Conservation (phyloP, 2,329 filamentous ascomycete species). For the Ceratocystis smalleyi region DNA sequence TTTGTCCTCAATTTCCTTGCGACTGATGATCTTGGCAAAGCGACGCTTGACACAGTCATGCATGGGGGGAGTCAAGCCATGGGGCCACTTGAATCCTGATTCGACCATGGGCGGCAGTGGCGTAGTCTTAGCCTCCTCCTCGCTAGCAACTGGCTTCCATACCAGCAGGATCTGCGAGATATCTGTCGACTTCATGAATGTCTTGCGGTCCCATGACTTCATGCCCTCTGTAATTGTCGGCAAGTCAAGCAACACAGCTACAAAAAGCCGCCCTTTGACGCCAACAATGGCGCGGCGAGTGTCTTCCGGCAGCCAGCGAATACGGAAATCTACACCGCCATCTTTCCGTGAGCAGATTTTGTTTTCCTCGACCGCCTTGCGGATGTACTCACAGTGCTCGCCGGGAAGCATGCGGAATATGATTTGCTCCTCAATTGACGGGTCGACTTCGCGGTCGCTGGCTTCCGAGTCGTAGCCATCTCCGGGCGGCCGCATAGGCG, state of each 20-base stretch:
- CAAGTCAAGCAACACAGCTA: conserved; percentile 64
- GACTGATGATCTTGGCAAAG: conserved; percentile 68
- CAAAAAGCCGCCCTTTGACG: conserved; percentile 56
- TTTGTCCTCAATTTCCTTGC: conserved; percentile 71
- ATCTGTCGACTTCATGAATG: conserved; percentile 78
- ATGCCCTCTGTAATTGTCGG: conserved; percentile 68
- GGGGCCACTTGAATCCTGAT: conserved; percentile 57
- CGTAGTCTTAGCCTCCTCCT: conserved; percentile 48
- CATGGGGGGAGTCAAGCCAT: conserved; percentile 78
- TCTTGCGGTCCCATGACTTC: conserved; percentile 80
- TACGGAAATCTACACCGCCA: conserved; percentile 59
- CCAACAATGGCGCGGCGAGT: conserved; percentile 57
- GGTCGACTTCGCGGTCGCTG: conserved; percentile 75
- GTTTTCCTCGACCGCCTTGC: conserved; percentile 57
- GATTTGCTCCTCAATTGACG: conserved; percentile 77
- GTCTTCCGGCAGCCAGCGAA: conserved; percentile 65
- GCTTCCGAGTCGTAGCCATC: conserved; percentile 95
- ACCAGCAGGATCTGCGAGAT: conserved; percentile 81
- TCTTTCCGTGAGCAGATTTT: conserved; percentile 52
- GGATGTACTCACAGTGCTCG: conserved; percentile 70
- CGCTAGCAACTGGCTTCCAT: conserved; percentile 49
- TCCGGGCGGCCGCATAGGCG: conserved; percentile 54
- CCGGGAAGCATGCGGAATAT: conserved; percentile 78
- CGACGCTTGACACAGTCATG: conserved; percentile 68
- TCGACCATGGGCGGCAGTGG: conserved; percentile 60